Percentiles rank a stretch among this genome's conserved stretches.
Evolutionary conservation across 2,329 filamentous ascomycete species (phyloP).

Genomic region (Penicillium sp.): DNA sequence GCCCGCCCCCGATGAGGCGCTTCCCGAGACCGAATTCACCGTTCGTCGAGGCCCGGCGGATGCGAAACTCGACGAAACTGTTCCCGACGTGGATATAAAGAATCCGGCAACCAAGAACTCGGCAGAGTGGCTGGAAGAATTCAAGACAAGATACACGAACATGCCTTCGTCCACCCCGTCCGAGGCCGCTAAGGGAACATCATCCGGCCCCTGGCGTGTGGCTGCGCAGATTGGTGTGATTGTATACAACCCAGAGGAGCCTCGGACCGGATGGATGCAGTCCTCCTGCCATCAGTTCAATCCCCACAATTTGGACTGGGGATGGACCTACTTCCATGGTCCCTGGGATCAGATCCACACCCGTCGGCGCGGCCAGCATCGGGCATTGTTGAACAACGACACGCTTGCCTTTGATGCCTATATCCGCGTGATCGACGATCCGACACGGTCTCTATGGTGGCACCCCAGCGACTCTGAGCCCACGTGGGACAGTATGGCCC

Average conservation of each 20-base stretch:
- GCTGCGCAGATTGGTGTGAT: conserved; percentile 65
- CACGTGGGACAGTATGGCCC: conserved; percentile 57
- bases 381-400: conserved; percentile 62
- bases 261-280: conserved; percentile 59
- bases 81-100: conserved; percentile 37
- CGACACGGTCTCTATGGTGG: conserved; percentile 64
- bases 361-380: conserved; percentile 59
- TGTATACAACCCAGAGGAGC: conserved; percentile 65
- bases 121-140: conserved; percentile 35
- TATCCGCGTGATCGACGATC: conserved; percentile 62
- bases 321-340: conserved; percentile 64
- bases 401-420: conserved; percentile 64
- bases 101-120: conserved; percentile 31
- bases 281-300: conserved; percentile 63
- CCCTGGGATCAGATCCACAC: conserved; percentile 61
- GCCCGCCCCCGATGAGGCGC: conserved; percentile 39
- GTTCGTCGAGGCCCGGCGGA: conserved; percentile 43
- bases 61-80: conserved; percentile 33
- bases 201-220: conserved; percentile 45
- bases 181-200: conserved; percentile 4
- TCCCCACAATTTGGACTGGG: conserved; percentile 61
- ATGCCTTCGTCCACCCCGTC: conserved; percentile 19
- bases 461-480: conserved; percentile 57
- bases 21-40: conserved; percentile 44
- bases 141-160: conserved; percentile 26